These are phyloP conservation scores for Triticum monococcum DNA, from an alignment of 176 grass and related monocot species.

Conservation along the genomic window DNA sequence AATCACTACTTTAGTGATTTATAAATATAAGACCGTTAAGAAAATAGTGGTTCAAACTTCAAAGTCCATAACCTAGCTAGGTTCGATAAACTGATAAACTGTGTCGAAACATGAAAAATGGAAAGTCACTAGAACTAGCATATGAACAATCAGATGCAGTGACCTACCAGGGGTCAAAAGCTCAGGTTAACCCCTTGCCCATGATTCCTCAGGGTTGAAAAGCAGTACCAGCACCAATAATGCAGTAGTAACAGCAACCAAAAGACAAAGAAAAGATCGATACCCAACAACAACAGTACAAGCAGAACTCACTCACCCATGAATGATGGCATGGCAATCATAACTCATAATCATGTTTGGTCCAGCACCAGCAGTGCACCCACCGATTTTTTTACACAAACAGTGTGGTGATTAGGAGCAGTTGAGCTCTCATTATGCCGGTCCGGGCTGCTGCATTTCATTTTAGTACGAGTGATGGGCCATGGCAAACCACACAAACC, in stretches of 20 bases:
- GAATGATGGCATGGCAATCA: slow-evolving; percentile 33
- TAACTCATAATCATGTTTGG: slow-evolving; percentile 32
- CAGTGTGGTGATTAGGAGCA: slow-evolving; percentile 42
- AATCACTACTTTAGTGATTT: no score
- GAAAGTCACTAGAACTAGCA: neutral
- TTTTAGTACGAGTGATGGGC: neutral
- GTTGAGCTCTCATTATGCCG: slow-evolving; percentile 39
- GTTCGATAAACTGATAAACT: slow-evolving; percentile 3
- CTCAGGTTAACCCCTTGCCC: neutral
- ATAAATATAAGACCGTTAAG: neutral
- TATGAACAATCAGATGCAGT: neutral
- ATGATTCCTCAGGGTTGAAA: slow-evolving; percentile 23
- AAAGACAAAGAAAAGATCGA: slow-evolving; percentile 33
- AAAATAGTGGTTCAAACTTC: neutral
- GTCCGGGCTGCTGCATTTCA: neutral
- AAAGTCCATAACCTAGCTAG: neutral
- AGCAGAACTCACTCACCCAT: slow-evolving; percentile 11
- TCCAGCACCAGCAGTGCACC: slow-evolving; percentile 4
- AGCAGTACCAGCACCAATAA: slow-evolving; percentile 23
- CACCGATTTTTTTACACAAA: slow-evolving; percentile 32
- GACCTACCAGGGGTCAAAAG: slow-evolving; percentile 6
- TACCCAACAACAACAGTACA: neutral
- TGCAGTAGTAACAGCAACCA: slow-evolving; percentile 31
- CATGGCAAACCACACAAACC: slow-evolving; percentile 30
- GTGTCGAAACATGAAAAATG: neutral